phyloP scores from a whole-genome alignment of 345 rosid genomes.

The Linum usitatissimum region DNA sequence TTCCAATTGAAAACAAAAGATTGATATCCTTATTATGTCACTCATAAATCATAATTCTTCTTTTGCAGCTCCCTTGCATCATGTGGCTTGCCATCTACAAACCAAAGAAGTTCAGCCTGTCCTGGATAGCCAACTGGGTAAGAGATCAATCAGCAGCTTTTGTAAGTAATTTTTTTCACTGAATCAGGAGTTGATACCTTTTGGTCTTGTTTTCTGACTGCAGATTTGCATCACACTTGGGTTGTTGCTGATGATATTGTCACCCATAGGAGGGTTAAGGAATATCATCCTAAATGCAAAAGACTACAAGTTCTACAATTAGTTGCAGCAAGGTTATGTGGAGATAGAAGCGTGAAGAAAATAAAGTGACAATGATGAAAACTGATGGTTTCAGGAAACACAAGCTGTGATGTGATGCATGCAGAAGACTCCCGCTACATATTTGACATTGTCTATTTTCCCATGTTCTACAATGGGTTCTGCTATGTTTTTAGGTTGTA shows the following conservation, averaged over 20 bases:
- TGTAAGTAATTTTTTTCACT: not conserved
- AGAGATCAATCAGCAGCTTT: not conserved
- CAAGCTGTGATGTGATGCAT: too few species aligned
- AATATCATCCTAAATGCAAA: constrained; percentile 30
- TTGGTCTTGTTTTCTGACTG: not conserved
- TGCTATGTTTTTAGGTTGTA: too few species aligned
- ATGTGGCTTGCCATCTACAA: constrained; percentile 60
- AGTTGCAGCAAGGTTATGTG: not conserved
- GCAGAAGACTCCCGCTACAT: too few species aligned
- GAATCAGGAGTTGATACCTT: not conserved
- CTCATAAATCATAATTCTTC: not conserved
- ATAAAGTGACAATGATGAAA: not conserved
- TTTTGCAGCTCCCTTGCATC: constrained; percentile 67
- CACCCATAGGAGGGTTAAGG: constrained; percentile 41
- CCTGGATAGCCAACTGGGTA: constrained; percentile 64
- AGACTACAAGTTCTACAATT: constrained; percentile 29
- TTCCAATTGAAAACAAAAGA: not conserved
- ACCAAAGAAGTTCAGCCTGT: constrained; percentile 52
- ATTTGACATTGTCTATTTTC: not conserved
- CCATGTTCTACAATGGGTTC: not conserved
- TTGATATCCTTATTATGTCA: not conserved
- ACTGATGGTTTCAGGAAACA: not conserved
- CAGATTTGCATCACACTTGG: constrained; percentile 43
- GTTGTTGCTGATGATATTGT: constrained; percentile 27
- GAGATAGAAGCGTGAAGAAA: not conserved